Percentiles rank a stretch among this genome's conserved stretches.
These are phyloP conservation scores for Pezicula carpinea DNA, from an alignment of 2,329 filamentous ascomycete genomes.

Conservation along the genomic window DNA sequence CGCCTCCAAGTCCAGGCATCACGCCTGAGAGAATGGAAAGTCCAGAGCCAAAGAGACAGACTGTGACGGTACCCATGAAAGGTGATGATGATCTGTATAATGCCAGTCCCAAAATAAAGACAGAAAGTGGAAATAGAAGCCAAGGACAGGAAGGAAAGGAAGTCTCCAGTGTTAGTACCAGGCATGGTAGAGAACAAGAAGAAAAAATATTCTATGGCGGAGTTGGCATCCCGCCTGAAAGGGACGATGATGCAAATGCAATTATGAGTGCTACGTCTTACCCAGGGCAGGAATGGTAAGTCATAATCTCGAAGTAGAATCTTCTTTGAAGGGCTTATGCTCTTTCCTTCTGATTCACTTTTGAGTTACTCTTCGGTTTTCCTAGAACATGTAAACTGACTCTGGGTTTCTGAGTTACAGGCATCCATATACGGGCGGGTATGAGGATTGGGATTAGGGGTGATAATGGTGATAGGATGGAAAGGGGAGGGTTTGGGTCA, in stretches of 20 bases:
- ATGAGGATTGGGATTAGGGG: conserved; percentile 4
- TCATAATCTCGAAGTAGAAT: too few relatives aligned
- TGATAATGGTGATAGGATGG: background rate
- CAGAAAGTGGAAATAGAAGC: conserved; percentile 4
- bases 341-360: too few relatives aligned
- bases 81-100: conserved; percentile 30
- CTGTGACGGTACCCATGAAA: background rate
- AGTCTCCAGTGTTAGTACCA: conserved; percentile 1
- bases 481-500: too few relatives aligned
- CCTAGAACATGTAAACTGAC: too few relatives aligned
- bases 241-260: conserved; percentile 35
- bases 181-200: conserved; percentile 33
- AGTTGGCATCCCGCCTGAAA: conserved; percentile 34
- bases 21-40: conserved; percentile 6
- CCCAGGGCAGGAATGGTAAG: conserved; percentile 62
- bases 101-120: conserved; percentile 25
- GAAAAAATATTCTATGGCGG: conserved; percentile 44
- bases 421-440: conserved; percentile 32
- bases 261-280: conserved; percentile 65
- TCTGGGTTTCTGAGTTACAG: too few relatives aligned
- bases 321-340: too few relatives aligned
- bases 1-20: conserved; percentile 8
- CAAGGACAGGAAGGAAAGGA: conserved; percentile 2
- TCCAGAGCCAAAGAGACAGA: background rate
- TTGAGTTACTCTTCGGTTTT: too few relatives aligned